Conservation (phyloP, 2,329 filamentous ascomycete species). For the Phyllosticta citribraziliensis region DNA sequence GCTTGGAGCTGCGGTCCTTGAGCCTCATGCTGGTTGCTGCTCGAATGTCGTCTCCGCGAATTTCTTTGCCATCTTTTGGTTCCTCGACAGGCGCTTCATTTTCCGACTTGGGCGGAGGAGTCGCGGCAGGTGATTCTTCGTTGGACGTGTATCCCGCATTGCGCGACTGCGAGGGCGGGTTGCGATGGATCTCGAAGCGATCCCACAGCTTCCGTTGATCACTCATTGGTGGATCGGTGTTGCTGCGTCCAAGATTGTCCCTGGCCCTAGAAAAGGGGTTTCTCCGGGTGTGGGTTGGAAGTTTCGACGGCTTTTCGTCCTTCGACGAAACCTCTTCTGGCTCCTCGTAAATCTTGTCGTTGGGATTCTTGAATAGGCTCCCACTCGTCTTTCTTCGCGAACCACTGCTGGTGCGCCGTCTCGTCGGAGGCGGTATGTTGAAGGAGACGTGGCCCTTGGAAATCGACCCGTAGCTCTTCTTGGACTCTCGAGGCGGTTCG, state of each 20-base stretch:
- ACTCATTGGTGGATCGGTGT: constrained; percentile 34
- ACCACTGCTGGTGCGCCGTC: constrained; percentile 50
- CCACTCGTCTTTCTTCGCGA: constrained; percentile 62
- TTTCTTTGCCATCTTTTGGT: constrained; percentile 60
- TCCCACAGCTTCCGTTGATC: constrained; percentile 33
- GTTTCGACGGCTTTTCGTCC: constrained; percentile 9
- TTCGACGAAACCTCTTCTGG: constrained; percentile 43
- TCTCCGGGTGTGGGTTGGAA: constrained; percentile 40
- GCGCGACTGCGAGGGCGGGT: constrained; percentile 72
- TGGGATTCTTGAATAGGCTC: constrained; percentile 56
- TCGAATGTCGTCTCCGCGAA: constrained; percentile 78
- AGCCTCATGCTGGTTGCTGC: constrained; percentile 82
- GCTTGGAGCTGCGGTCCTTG: constrained; percentile 74
- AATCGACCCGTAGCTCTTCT: constrained; percentile 18
- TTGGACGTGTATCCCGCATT: constrained; percentile 71
- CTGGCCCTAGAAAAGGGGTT: constrained; percentile 53
- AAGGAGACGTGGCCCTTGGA: constrained; percentile 6
- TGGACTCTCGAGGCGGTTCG: not conserved
- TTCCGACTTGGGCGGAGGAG: constrained; percentile 15
- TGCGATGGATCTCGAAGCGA: constrained; percentile 68
- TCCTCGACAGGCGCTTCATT: constrained; percentile 35
- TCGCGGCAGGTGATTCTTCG: constrained; percentile 1
- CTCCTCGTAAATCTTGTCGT: constrained; percentile 84
- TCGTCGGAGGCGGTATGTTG: not conserved
- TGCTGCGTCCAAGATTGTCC: constrained; percentile 34